Evolutionary conservation across 2,329 filamentous ascomycete genomes (phyloP), one percentile per base, ranked within the genome.

Genomic region (Chaetomium olivaceum): DNA sequence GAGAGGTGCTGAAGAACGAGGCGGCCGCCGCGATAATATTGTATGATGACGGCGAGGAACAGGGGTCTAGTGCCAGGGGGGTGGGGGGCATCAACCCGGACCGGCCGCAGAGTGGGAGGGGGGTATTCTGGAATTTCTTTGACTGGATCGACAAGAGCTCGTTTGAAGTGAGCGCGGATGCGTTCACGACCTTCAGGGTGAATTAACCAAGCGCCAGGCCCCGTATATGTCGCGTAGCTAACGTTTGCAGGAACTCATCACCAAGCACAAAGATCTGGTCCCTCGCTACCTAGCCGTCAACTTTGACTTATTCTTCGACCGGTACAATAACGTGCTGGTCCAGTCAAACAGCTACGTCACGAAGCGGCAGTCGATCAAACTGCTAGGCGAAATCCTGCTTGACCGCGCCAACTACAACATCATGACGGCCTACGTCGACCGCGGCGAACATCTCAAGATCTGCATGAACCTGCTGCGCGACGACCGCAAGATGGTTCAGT

Each of bases 401-500:
- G 95, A 98, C 77, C 88, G 95, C 52, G 92, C 94, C 69, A 98
- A 99, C 79, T 99, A 99, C 81, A 92, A 89, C 75, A 92, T 98
- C 75, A 99, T 99, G 95, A 98, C 94, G 64, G 88, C 91, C 68
- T 99, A 98, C 76, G 95, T 99, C 65, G 93, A 97, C 77, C 89
- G 91, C 58, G 93, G 93, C 67, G 94, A 98, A 76, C 93, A 99
- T 75, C 85, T 99, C 72, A 99, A 99, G 81, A 91, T 98, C 70
- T 95, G 93, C 81, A 99, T 99, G 95, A 98, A 96, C 77, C 83
- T 99, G 66, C 82, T 99, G 67, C 89, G 93, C 71, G 95, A 98
- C 77, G 94, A 98, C 77, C 88, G 94, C 72, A 95, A 96, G 78
- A 99, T 99, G 93, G 95, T 99, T 68, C 95, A 98, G 79, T 99